Base-by-base conservation (phyloP, 2,329 filamentous ascomycete genomes). In the Davidsoniella virescens region DNA sequence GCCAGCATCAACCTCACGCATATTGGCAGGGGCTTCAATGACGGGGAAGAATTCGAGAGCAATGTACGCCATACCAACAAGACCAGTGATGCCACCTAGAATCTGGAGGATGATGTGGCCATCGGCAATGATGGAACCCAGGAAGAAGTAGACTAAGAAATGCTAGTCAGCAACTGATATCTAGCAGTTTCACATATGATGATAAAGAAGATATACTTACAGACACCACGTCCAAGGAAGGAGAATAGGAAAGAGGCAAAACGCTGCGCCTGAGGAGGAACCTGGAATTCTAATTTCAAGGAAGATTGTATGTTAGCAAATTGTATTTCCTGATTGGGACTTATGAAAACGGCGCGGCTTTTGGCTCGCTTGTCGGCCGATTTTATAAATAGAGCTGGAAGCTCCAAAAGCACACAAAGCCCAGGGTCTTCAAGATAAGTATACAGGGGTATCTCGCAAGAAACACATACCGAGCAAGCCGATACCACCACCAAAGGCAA, bases 161-260 rank as follows among this genome's bases (percentile, higher is more conserved):
- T 8, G 12, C 9, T 2, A 33, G 29, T 33, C 5, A 33, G 29
- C 9, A 33, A 33, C 29, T 94, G 54, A 7, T 1, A 18, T 23
- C 18, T 29, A 18, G 8, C 14, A 16, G 37, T 18, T 37, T 33
- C 36, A 49, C 47, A 26, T 25, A 0, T 5, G 2, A 2, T 44
- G 12, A 14, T 9, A 38, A 49, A 33, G 47, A 26, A 44, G 44
- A 50, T 33, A 33, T 14, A 80, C 87, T 69, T 78, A 94, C 88
- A 96, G 64, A 87, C 73, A 67, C 92, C 92, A 63, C 92, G 87
- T 55, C 92, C 92, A 58, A 96, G 70, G 74, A 98, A 96, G 52
- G 86, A 94, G 73, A 96, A 96, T 67, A 96, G 81, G 73, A 98
- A 98, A 9, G 87, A 94, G 50, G 87, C 90, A 71, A 96, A 94